phyloP scores from a whole-genome alignment of 768 basidiomycete genomes.

The Pleurotus eryngii region DNA sequence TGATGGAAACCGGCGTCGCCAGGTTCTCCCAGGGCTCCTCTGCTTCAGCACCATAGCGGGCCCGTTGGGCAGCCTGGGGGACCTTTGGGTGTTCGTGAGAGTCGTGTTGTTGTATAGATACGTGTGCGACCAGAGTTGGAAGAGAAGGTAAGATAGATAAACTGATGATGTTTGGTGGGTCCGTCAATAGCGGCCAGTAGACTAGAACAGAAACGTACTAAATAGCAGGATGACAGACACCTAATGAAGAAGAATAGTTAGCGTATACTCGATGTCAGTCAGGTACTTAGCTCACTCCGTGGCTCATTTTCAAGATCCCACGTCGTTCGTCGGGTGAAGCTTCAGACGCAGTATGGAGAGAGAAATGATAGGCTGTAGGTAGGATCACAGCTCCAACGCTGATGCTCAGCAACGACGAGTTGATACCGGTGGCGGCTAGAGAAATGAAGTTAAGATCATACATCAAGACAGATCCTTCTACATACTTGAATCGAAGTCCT shows the following conservation, averaged over 20 bases:
- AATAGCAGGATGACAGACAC: constrained; percentile 76
- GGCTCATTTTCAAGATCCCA: constrained; percentile 69
- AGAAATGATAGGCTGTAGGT: constrained; percentile 73
- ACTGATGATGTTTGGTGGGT: constrained; percentile 35
- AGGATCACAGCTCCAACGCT: constrained; percentile 79
- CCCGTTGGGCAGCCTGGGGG: constrained; percentile 32
- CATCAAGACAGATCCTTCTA: neutral
- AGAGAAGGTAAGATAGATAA: constrained; percentile 38
- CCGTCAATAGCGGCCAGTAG: neutral
- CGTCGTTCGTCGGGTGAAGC: constrained; percentile 26
- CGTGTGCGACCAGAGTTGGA: constrained; percentile 58
- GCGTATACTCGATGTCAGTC: neutral
- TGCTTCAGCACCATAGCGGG: constrained; percentile 24
- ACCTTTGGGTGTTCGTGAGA: constrained; percentile 30
- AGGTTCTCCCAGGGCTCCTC: neutral
- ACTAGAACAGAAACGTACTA: constrained; percentile 41
- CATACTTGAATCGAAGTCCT: constrained; percentile 72
- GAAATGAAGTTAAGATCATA: neutral
- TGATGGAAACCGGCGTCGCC: neutral
- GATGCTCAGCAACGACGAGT: constrained; percentile 70
- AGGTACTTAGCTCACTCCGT: constrained; percentile 50
- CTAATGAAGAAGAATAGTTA: constrained; percentile 26
- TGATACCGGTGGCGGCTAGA: constrained; percentile 67
- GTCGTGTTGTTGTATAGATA: constrained; percentile 54
- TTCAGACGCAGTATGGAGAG: constrained; percentile 34